Evolutionary conservation across 129 eudicot genomes (phyloP), one percentile per base, ranked within the genome.

Genomic region (Flaveria brownii): DNA sequence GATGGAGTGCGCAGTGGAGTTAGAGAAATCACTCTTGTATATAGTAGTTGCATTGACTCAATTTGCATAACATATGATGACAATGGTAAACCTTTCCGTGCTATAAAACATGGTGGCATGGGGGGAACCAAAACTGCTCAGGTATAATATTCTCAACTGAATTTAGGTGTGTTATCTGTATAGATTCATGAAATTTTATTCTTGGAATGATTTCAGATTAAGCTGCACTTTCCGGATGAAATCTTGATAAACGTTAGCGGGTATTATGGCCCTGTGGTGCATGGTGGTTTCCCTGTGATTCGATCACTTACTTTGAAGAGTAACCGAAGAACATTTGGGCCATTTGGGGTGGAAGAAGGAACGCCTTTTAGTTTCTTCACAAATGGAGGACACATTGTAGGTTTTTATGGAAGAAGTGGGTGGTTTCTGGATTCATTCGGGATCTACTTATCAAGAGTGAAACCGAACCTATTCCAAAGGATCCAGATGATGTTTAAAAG

Each of bases 341-440:
- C 97, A 0, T 91, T 68, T 65, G 97, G 97, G 17, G 88, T 84
- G 6, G 92, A 91, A 82, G 86, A 82, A 73, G 97, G 91, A 41
- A 89, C 90, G 0, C 97, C 93, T 0, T 89, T 92, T 33, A 71
- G 62, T 15, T 79, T 83, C 46, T 77, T 81, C 16, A 57, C 86
- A 63, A 85, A 84, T 12, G 88, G 90, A 30, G 89, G 80, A 22
- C 77, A 68, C 26, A 78, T 89, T 13, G 88, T 89, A 9, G 93
- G 96, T 8, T 77, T 92, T 69, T 89, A 86, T 75, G 97, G 96
- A 77, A 87, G 84, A 51, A 68, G 88, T 18, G 97, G 97, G 3
- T 89, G 96, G 93, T 86, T 78, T 59, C 36, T 92, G 20, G 93
- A 92, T 84, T 77, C 92, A 11, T 69, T 92, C 22, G 93, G 91